These are phyloP conservation scores for Phoma sp. DNA, from an alignment of 2,329 filamentous ascomycete genomes.

Conservation along the genomic window DNA sequence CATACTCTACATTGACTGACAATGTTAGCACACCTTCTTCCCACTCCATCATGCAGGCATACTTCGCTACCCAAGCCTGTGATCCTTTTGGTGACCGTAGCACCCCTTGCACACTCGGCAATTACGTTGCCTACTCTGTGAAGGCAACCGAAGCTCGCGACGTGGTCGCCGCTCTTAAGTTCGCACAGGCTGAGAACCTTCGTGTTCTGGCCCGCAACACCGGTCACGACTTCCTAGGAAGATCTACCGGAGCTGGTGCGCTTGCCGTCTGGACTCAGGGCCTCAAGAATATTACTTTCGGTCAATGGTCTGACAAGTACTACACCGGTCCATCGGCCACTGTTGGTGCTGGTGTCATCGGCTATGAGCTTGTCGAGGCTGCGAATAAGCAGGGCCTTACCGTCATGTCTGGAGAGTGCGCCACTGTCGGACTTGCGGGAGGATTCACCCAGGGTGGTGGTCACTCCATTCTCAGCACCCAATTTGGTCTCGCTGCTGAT, in stretches of 20 bases:
- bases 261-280: constrained; percentile 41
- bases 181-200: constrained; percentile 33
- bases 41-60: constrained; percentile 24
- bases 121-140: constrained; percentile 45
- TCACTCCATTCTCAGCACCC: constrained; percentile 30
- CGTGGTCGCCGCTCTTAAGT: constrained; percentile 26
- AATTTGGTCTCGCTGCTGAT: constrained; percentile 39
- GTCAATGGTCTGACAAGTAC: constrained; percentile 24
- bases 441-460: constrained; percentile 43
- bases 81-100: constrained; percentile 20
- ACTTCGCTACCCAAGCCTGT: constrained; percentile 26
- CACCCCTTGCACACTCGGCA: constrained; percentile 30
- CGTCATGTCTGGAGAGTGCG: constrained; percentile 39
- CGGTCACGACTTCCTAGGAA: constrained; percentile 39
- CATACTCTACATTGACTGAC: neutral
- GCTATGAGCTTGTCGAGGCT: constrained; percentile 30
- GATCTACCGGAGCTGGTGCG: constrained; percentile 37
- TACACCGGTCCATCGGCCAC: constrained; percentile 37
- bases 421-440: constrained; percentile 42
- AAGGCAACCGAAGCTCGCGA: constrained; percentile 35
- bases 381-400: constrained; percentile 25
- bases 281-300: constrained; percentile 31
- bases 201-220: constrained; percentile 35
- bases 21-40: constrained; percentile 9
- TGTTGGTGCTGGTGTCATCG: constrained; percentile 38